These are phyloP conservation scores for Penicillium capsulatum DNA, from an alignment of 2,329 filamentous ascomycete species.

Conservation along the genomic window DNA sequence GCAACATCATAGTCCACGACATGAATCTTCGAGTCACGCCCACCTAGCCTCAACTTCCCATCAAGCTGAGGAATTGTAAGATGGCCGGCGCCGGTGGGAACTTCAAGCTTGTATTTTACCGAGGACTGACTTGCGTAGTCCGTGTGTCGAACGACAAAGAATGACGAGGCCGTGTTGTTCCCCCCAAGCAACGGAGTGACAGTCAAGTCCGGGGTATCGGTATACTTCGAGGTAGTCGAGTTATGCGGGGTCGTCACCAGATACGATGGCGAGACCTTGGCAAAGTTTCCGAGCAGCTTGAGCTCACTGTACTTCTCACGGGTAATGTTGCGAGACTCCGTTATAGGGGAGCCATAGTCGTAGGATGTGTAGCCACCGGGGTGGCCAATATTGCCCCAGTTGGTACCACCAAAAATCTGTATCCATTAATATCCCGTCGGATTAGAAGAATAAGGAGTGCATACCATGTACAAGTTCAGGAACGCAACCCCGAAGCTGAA, in stretches of 20 bases:
- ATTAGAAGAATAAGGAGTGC: conserved; percentile 3
- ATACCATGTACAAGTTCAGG: conserved; percentile 71
- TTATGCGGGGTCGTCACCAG: conserved; percentile 56
- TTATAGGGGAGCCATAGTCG: conserved; percentile 61
- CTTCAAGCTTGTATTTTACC: conserved; percentile 59
- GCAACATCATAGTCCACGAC: conserved; percentile 41
- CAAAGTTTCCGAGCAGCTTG: conserved; percentile 71
- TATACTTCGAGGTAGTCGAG: conserved; percentile 38
- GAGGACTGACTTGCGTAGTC: conserved; percentile 58
- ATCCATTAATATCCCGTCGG: conserved; percentile 3
- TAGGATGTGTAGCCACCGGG: conserved; percentile 61
- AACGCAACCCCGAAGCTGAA: conserved; percentile 63
- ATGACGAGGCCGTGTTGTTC: conserved; percentile 48
- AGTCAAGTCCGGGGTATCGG: conserved; percentile 53
- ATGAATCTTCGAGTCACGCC: conserved; percentile 45
- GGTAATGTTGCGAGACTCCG: conserved; percentile 63
- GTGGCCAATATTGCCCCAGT: conserved; percentile 76
- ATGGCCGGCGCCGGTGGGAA: conserved; percentile 45
- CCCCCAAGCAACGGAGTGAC: conserved; percentile 57
- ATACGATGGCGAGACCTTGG: conserved; percentile 68
- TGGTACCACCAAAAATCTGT: conserved; percentile 71
- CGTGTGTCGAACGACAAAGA: conserved; percentile 63
- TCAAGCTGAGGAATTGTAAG: conserved; percentile 42
- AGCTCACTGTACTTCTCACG: conserved; percentile 76
- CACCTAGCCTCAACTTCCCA: conserved; percentile 36